A percentile compares a stretch with the other conserved stretches of the same genome.
These are phyloP conservation scores for Lotus japonicus DNA, from an alignment of 306 rosid genomes.

Conservation along the genomic window DNA sequence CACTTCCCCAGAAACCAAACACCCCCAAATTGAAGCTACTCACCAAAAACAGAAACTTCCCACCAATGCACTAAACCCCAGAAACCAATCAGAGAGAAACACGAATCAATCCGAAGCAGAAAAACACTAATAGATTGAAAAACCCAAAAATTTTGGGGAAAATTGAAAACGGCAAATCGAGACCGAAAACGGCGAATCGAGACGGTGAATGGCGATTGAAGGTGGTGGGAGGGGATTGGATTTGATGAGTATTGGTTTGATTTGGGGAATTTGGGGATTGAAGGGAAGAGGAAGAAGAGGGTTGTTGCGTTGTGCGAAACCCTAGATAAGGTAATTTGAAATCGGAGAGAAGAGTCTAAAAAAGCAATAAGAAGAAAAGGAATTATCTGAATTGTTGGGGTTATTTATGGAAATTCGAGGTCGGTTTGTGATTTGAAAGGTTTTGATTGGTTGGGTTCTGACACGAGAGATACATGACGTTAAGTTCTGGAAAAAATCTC, in stretches of 20 bases:
- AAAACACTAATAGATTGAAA: neutral
- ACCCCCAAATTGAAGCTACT: neutral
- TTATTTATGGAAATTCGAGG: constrained; percentile 13
- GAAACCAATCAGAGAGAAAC: neutral
- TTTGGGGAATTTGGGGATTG: neutral
- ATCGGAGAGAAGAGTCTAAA: neutral
- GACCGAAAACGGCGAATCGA: neutral
- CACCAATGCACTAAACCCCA: neutral
- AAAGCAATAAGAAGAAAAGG: neutral
- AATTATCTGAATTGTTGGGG: constrained; percentile 21
- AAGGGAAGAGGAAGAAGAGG: neutral
- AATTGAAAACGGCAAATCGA: neutral
- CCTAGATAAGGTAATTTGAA: constrained; percentile 30
- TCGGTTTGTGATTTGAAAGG: neutral
- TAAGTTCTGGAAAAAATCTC: too few species aligned
- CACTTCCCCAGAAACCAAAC: neutral
- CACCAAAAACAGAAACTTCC: neutral
- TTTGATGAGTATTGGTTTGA: too few species aligned
- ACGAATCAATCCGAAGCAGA: neutral
- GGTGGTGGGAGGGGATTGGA: too few species aligned
- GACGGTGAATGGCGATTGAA: too few species aligned
- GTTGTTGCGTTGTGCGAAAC: constrained; percentile 23
- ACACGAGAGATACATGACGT: neutral
- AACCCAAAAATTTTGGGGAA: neutral
- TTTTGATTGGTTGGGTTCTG: neutral